phyloP scores from a whole-genome alignment of 352 stramenopile species.

The Globisporangium perplexum region DNA sequence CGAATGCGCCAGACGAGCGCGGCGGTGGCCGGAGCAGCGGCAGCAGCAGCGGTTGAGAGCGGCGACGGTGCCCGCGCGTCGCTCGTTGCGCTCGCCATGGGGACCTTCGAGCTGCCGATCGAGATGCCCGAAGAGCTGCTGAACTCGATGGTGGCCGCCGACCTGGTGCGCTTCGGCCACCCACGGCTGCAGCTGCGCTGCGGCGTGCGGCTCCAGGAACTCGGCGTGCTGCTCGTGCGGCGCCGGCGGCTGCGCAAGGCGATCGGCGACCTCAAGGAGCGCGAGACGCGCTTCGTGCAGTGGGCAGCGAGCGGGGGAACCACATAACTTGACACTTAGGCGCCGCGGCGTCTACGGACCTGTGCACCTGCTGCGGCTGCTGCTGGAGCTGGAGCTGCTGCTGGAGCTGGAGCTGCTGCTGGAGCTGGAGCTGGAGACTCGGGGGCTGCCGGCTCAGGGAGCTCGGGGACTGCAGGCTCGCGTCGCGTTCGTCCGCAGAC shows the following conservation, averaged over 20 bases:
- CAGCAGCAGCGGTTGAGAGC: neutral
- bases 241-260: conserved; percentile 31
- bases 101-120: conserved; percentile 56
- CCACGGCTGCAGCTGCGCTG: conserved; percentile 51
- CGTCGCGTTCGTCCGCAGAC: neutral
- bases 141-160: conserved; percentile 22
- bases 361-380: neutral
- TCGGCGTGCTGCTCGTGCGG: conserved; percentile 38
- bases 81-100: conserved; percentile 27
- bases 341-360: neutral
- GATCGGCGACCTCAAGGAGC: conserved; percentile 28
- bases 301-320: conserved; percentile 20
- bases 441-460: neutral
- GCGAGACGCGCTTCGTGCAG: conserved; percentile 43
- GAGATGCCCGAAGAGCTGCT: conserved; percentile 49
- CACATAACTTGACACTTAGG: conserved; percentile 38
- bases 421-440: neutral
- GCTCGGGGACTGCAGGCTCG: neutral
- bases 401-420: neutral
- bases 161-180: conserved; percentile 39
- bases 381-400: neutral
- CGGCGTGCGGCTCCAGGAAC: conserved; percentile 35
- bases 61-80: neutral
- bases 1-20: neutral
- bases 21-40: neutral